Evolutionary conservation across 805 yeast genomes (phyloP), one percentile per base, ranked within the genome.

Genomic region (Lachancea kluyveri): DNA sequence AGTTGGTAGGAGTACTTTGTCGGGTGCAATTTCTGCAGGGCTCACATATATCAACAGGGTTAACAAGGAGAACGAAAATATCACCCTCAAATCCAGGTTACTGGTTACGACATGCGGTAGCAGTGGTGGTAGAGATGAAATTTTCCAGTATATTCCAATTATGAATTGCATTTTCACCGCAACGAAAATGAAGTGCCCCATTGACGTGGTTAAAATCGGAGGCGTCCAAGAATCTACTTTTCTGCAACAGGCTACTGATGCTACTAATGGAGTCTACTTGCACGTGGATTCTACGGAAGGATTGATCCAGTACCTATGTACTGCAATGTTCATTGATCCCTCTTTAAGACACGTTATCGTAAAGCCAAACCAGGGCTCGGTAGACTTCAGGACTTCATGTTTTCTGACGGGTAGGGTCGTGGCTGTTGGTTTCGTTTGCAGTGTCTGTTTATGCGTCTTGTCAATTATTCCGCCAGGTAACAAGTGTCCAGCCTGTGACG

Each of bases 121-220:
- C 18, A 74, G 77, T 37, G 70, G 86, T 16, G 75, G 79, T 42
- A 85, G 77, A 40, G 87, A 85, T 46, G 77, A 75, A 35, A 75
- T 86, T 4, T 65, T 85, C 31, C 85, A 84, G 36, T 94, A 92
- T 55, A 84, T 90, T 26, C 83, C 96, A 4, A 78, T 86, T 26
- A 92, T 92, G 97, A 92, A 92, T 57, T 72, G 92, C 38, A 90
- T 92, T 18, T 92, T 92, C 60, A 90, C 96, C 0, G 95, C 97
- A 1, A 96, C 92, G 45, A 90, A 88, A 57, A 72, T 82, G 81
- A 79, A 77, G 46, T 74, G 88, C 11, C 82, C 96, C 2, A 77
- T 92, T 14, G 97, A 92, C 56, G 88, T 88, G 8, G 90, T 94
- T 39, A 87, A 88, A 49, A 62, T 92, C 17, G 61, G 61, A 17